A percentile compares a stretch with the other conserved stretches of the same genome.
These are phyloP conservation scores for Termitomyces sp. DNA, from an alignment of 768 basidiomycete species.

Conservation along the genomic window DNA sequence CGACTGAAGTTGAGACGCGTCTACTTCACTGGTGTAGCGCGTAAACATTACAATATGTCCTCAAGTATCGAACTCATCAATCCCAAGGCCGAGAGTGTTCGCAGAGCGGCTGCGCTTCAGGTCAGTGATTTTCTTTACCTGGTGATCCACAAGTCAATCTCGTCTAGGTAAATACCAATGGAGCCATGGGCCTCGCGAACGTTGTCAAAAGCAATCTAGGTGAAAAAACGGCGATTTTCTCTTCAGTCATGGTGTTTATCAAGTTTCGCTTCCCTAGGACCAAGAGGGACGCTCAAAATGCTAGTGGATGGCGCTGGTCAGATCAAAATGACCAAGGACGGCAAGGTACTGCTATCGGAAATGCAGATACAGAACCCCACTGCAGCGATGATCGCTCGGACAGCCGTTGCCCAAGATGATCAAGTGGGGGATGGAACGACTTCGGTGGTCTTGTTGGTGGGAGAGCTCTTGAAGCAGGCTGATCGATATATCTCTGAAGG, in stretches of 20 bases:
- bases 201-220: slow-evolving; percentile 98
- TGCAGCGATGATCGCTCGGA: slow-evolving; percentile 97
- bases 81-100: slow-evolving; percentile 91
- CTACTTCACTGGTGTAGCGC: slow-evolving; percentile 17
- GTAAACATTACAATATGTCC: slow-evolving; percentile 37
- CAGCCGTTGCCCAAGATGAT: slow-evolving; percentile 98
- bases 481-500: slow-evolving; percentile 98
- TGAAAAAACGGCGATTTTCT: slow-evolving; percentile 27
- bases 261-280: slow-evolving; percentile 48
- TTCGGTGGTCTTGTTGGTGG: slow-evolving; percentile 92
- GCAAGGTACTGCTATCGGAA: slow-evolving; percentile 95
- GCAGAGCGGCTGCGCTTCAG: slow-evolving; percentile 88
- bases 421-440: slow-evolving; percentile 99
- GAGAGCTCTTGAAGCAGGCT: slow-evolving; percentile 93
- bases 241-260: background rate
- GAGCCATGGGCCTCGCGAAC: slow-evolving; percentile 94
- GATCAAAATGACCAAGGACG: slow-evolving; percentile 99
- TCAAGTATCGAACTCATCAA: slow-evolving; percentile 94
- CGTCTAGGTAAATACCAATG: slow-evolving; percentile 79
- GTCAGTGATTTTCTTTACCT: slow-evolving; percentile 30
- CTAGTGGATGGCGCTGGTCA: slow-evolving; percentile 96
- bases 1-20: slow-evolving; percentile 22
- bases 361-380: slow-evolving; percentile 99
- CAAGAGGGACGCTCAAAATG: slow-evolving; percentile 98
- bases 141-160: slow-evolving; percentile 9